phyloP scores from a whole-genome alignment of 805 yeast species.

The Metschnikowia borealis region DNA sequence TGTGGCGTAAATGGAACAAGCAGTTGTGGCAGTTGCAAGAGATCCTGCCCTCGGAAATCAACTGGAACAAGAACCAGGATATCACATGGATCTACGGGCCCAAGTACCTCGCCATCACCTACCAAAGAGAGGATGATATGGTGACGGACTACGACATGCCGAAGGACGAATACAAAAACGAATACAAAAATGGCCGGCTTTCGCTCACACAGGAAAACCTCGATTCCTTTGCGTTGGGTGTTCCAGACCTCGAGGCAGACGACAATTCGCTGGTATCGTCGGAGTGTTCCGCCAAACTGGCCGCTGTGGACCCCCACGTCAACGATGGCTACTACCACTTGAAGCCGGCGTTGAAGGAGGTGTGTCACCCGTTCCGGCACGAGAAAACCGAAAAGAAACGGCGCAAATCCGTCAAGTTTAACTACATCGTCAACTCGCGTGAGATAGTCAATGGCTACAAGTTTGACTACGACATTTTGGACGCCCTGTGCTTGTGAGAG shows the following conservation, averaged over 20 bases:
- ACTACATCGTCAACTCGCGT: slow-evolving; percentile 39
- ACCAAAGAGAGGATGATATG: not conserved
- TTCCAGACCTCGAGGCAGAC: slow-evolving; percentile 9
- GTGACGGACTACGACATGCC: not conserved
- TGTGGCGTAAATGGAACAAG: slow-evolving; percentile 40
- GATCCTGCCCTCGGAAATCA: slow-evolving; percentile 41
- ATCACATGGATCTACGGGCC: slow-evolving; percentile 57
- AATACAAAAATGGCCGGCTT: not conserved
- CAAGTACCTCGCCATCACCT: slow-evolving; percentile 16
- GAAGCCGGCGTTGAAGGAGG: slow-evolving; percentile 20
- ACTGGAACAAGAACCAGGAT: slow-evolving; percentile 54
- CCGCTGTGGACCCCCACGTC: not conserved
- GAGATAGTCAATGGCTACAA: slow-evolving; percentile 43
- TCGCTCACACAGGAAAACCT: slow-evolving; percentile 10
- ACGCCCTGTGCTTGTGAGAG: slow-evolving; percentile 28
- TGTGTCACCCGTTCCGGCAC: slow-evolving; percentile 2
- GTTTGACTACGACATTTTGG: slow-evolving; percentile 42
- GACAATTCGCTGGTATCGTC: slow-evolving; percentile 12
- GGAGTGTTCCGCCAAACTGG: slow-evolving; percentile 7
- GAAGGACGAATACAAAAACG: too few relatives aligned
- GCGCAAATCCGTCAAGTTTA: slow-evolving; percentile 37
- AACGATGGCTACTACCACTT: slow-evolving; percentile 16
- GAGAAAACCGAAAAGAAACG: slow-evolving; percentile 10
- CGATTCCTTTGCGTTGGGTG: not conserved
- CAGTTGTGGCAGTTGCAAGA: slow-evolving; percentile 26